Conservation (phyloP, 768 basidiomycete species). For the Leucosporidium creatinivorum region DNA sequence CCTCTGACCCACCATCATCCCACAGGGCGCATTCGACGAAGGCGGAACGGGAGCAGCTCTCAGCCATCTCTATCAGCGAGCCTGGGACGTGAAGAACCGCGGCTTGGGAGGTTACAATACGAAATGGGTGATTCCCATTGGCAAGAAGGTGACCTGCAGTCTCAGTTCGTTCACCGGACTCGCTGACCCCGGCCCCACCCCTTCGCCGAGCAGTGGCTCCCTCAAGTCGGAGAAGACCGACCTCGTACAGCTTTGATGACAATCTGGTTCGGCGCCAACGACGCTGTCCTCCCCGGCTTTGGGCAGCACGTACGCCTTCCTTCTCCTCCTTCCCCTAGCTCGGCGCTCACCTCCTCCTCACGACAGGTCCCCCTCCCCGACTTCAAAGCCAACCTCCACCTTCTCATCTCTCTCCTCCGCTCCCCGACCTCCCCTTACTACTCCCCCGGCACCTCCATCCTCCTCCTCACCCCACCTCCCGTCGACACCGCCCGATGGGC, state of each 20-base stretch:
- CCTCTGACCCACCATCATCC: too few species aligned
- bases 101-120: too few species aligned
- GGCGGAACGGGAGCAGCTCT: too few species aligned
- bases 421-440: conserved; percentile 21
- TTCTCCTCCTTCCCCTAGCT: too few species aligned
- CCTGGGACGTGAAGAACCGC: too few species aligned
- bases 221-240: conserved; percentile 1
- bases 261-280: conserved; percentile 35
- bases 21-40: too few species aligned
- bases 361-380: conserved; percentile 20
- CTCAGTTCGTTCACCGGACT: too few species aligned
- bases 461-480: conserved; percentile 31
- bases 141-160: conserved; percentile 7
- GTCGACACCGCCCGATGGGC: conserved; percentile 20
- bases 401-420: conserved; percentile 20
- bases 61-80: too few species aligned
- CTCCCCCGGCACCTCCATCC: conserved; percentile 16
- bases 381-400: conserved; percentile 29
- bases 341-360: background rate
- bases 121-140: conserved; percentile 20
- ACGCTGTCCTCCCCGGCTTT: conserved; percentile 12
- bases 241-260: conserved; percentile 13
- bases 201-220: conserved; percentile 15
- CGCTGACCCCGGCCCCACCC: background rate
- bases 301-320: conserved; percentile 15